These are phyloP conservation scores for Thelonectria olida DNA, from an alignment of 2,329 filamentous ascomycete genomes.

Conservation along the genomic window DNA sequence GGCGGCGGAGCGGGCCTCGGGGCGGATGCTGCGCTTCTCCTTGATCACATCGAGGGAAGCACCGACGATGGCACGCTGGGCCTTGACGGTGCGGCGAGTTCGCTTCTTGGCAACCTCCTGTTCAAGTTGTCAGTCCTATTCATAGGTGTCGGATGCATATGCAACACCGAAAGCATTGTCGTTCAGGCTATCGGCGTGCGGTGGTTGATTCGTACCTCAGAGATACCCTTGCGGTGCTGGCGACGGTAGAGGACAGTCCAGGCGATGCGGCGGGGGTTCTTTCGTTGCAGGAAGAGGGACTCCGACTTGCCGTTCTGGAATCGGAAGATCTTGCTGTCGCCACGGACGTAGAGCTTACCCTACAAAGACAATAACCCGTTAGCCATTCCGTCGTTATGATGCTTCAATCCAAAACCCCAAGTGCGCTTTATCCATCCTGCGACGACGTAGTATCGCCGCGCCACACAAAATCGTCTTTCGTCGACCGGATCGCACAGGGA, in stretches of 20 bases:
- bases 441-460: constrained; percentile 15
- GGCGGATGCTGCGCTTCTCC: constrained; percentile 94
- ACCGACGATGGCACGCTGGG: constrained; percentile 98
- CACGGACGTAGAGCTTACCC: constrained; percentile 99
- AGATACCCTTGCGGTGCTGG: constrained; percentile 99
- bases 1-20: constrained; percentile 93
- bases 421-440: constrained; percentile 25
- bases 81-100: constrained; percentile 96
- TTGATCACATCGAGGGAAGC: constrained; percentile 99
- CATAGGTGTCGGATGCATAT: neutral
- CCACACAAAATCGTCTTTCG: constrained; percentile 27
- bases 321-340: constrained; percentile 99
- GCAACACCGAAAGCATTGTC: neutral
- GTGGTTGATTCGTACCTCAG: constrained; percentile 79
- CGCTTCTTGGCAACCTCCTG: constrained; percentile 99
- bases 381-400: constrained; percentile 35
- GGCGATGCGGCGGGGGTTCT: constrained; percentile 99
- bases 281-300: constrained; percentile 99
- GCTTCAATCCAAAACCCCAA: constrained; percentile 17
- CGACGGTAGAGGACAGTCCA: constrained; percentile 99
- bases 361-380: constrained; percentile 54
- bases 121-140: constrained; percentile 54
- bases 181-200: neutral
- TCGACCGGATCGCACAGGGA: constrained; percentile 35
- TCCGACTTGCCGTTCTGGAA: constrained; percentile 99